Evolutionary conservation across 1,284 basidiomycete species (phyloP).

Genomic region (Cryptococcus floricola): DNA sequence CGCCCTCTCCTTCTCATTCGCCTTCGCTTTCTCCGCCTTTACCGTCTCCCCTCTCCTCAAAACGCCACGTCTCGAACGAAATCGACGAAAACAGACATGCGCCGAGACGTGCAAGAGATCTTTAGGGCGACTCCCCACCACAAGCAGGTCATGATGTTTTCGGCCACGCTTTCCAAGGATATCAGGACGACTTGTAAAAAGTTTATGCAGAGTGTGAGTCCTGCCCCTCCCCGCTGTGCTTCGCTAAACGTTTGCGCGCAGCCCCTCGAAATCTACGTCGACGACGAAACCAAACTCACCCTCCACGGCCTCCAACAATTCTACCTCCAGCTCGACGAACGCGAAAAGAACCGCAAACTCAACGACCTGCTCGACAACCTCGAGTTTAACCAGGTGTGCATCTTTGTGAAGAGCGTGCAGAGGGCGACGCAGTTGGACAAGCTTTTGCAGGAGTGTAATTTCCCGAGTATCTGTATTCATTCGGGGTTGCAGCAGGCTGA

Average conservation of each 20-base stretch:
- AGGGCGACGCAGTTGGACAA: slow-evolving; percentile 96
- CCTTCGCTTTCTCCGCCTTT: not conserved
- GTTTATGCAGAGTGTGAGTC: slow-evolving; percentile 96
- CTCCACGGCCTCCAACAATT: slow-evolving; percentile 98
- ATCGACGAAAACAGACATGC: too few relatives aligned
- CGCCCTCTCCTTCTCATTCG: slow-evolving; percentile 3
- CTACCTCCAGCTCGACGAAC: slow-evolving; percentile 94
- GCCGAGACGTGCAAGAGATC: slow-evolving; percentile 99
- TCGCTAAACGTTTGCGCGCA: slow-evolving; percentile 51
- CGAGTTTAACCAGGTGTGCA: slow-evolving; percentile 99
- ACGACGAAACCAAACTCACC: slow-evolving; percentile 98
- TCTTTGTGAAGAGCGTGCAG: slow-evolving; percentile 97
- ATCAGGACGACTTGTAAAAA: slow-evolving; percentile 98
- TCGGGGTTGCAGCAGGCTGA: slow-evolving; percentile 92
- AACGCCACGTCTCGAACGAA: too few relatives aligned
- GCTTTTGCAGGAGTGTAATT: slow-evolving; percentile 93
- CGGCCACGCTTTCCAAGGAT: slow-evolving; percentile 95
- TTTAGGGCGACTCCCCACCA: slow-evolving; percentile 99
- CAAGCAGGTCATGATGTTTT: slow-evolving; percentile 99
- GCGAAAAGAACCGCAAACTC: slow-evolving; percentile 93
- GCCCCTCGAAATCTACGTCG: slow-evolving; percentile 99
- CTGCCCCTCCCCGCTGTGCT: not conserved
- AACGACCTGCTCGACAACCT: slow-evolving; percentile 94
- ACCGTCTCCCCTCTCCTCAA: not conserved
- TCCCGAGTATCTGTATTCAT: slow-evolving; percentile 97